These are phyloP conservation scores for Brassica incana DNA, from an alignment of 345 rosid species.

Conservation along the genomic window DNA sequence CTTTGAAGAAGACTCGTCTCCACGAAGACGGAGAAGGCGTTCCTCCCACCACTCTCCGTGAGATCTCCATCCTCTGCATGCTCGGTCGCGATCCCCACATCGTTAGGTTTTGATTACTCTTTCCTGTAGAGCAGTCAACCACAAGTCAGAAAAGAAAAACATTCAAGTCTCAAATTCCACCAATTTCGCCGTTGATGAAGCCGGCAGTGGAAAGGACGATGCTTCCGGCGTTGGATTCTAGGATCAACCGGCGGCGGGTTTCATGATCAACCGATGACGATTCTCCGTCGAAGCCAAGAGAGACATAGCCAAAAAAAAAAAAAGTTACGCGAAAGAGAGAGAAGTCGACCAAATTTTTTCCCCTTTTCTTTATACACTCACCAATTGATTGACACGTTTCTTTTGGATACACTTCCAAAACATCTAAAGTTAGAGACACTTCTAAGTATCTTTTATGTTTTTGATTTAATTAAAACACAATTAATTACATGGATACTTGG, in stretches of 20 bases:
- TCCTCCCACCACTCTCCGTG: too few species aligned
- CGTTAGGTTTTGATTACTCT: too few species aligned
- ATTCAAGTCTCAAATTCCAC: neutral
- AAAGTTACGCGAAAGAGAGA: neutral
- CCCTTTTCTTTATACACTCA: neutral
- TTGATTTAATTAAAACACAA: neutral
- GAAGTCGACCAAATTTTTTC: neutral
- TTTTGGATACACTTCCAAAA: neutral
- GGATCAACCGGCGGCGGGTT: neutral
- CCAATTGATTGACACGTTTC: neutral
- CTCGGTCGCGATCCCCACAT: too few species aligned
- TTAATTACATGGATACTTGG: too few species aligned
- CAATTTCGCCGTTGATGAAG: neutral
- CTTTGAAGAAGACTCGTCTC: too few species aligned
- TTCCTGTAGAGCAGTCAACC: too few species aligned
- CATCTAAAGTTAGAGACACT: neutral
- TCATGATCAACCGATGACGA: neutral
- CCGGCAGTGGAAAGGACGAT: neutral
- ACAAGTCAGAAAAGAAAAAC: neutral
- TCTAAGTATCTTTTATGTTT: neutral
- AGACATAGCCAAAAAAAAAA: neutral
- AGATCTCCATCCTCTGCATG: too few species aligned
- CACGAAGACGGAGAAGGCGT: too few species aligned
- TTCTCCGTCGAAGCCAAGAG: neutral
- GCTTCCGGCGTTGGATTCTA: neutral